Evolutionary conservation across 108 stramenopile genomes (phyloP), one percentile per base, ranked within the genome.

Genomic region (Seminavis robusta): DNA sequence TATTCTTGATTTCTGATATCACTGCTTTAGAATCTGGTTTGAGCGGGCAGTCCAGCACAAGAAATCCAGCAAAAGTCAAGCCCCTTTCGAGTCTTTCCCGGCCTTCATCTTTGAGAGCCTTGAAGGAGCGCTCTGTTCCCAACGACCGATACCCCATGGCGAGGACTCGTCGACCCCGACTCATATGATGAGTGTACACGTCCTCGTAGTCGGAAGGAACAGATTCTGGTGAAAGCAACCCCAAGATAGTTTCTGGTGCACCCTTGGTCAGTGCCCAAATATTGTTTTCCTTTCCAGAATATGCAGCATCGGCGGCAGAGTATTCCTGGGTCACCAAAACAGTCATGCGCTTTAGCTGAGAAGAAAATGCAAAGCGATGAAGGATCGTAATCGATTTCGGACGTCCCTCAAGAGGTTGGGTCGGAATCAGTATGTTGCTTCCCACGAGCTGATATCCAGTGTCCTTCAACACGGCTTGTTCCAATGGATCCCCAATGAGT

Each of bases 401-500:
- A 2, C 0, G 4, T 49, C 34, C n/a, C n/a, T n/a, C n/a, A n/a
- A n/a, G n/a, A n/a, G n/a, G n/a, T n/a, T n/a, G n/a, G n/a, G n/a
- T n/a, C 9, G 26, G 13, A 49, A 6, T 21, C 39, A 67, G 53
- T 44, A 46, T 65, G 37, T 79, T 66, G 42, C 68, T 61, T 25
- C 67, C 65, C 34, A 69, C 50, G 33, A 94, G 60, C 25, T 53
- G 61, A 77, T 92, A 98, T 20, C 83, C 80, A 33, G 90, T 83
- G 21, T 77, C 73, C 28, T 80, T 63, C 58, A 99, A 57, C 9
- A 94, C 86, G 5, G 96, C 97, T 28, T 76, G 80, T 68, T 99
- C 98, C 47, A 99, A 57, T 19, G 98, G 97, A 63, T 99, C 95
- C 2, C 98, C 98, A 37, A 84, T 73, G 29, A 90, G 56, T 9